Evolutionary conservation across 306 rosid genomes (phyloP).

Genomic region (Begonia masoniana): DNA sequence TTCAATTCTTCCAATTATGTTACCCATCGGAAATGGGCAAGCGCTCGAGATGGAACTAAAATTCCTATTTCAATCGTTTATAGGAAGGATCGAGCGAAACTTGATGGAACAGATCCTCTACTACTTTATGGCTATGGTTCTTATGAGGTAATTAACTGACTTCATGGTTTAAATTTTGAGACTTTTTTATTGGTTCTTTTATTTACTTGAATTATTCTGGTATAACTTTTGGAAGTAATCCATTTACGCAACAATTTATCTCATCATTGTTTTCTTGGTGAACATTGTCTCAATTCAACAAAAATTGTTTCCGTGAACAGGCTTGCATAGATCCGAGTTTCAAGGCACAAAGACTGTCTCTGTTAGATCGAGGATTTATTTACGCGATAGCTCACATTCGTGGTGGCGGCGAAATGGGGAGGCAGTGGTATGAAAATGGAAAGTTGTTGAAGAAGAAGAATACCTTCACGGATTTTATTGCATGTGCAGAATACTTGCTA

Average conservation of each 20-base stretch:
- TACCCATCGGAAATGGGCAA: constrained; percentile 84
- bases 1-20: constrained; percentile 60
- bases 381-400: constrained; percentile 86
- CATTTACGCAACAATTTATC: too few species aligned
- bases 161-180: too few species aligned
- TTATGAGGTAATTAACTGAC: constrained; percentile 51
- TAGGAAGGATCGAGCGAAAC: constrained; percentile 61
- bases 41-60: constrained; percentile 60
- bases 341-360: constrained; percentile 64
- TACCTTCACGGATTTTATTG: constrained; percentile 87
- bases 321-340: constrained; percentile 60
- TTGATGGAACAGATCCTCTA: constrained; percentile 83
- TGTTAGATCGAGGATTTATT: constrained; percentile 79
- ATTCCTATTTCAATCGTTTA: constrained; percentile 83
- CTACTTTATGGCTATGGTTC: constrained; percentile 95
- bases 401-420: constrained; percentile 99
- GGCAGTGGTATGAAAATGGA: constrained; percentile 97
- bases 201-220: too few species aligned
- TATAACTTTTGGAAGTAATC: too few species aligned
- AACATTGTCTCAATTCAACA: constrained; percentile 3
- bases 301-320: constrained; percentile 32
- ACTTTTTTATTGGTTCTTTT: too few species aligned
- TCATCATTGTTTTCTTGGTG: too few species aligned
- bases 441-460: constrained; percentile 75
- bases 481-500: constrained; percentile 74